A percentile compares a stretch with the other conserved stretches of the same genome.
phyloP scores from a whole-genome alignment of 805 yeast species.

The Millerozyma miso region DNA sequence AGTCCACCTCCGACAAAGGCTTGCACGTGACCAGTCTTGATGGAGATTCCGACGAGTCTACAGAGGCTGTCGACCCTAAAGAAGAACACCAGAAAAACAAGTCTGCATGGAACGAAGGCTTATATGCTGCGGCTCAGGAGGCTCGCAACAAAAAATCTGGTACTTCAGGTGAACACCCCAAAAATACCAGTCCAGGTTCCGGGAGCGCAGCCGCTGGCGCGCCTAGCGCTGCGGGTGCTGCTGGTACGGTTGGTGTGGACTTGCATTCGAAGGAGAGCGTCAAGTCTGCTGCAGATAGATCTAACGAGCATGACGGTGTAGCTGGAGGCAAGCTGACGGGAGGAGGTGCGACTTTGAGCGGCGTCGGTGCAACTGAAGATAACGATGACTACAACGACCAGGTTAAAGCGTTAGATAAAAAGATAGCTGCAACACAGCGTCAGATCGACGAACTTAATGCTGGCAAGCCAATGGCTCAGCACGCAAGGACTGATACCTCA shows the following conservation, averaged over 20 bases:
- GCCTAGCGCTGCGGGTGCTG: constrained; percentile 1
- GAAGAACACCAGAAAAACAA: constrained; percentile 26
- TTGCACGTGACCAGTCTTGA: not conserved
- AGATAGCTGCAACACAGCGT: constrained; percentile 21
- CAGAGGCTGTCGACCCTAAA: constrained; percentile 15
- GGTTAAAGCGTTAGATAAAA: constrained; percentile 18
- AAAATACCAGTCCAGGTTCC: constrained; percentile 2
- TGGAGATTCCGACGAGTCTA: not conserved
- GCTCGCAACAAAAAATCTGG: not conserved
- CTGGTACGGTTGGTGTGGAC: constrained; percentile 9
- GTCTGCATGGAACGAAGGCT: constrained; percentile 29
- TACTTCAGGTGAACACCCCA: constrained; percentile 1
- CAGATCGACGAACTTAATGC: constrained; percentile 12
- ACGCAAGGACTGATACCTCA: not conserved
- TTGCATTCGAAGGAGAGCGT: constrained; percentile 5
- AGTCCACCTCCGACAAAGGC: not conserved
- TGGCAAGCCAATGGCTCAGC: not conserved
- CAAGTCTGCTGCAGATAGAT: not conserved
- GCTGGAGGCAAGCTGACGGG: not conserved
- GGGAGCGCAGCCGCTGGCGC: not conserved
- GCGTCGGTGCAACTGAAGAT: not conserved
- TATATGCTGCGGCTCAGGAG: constrained; percentile 17
- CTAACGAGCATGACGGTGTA: not conserved
- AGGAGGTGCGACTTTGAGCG: not conserved
- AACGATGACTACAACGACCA: constrained; percentile 18